A percentile compares a stretch with the other conserved stretches of the same genome.
Evolutionary conservation across 306 rosid genomes (phyloP).

Genomic region (Cucumis sativus): DNA sequence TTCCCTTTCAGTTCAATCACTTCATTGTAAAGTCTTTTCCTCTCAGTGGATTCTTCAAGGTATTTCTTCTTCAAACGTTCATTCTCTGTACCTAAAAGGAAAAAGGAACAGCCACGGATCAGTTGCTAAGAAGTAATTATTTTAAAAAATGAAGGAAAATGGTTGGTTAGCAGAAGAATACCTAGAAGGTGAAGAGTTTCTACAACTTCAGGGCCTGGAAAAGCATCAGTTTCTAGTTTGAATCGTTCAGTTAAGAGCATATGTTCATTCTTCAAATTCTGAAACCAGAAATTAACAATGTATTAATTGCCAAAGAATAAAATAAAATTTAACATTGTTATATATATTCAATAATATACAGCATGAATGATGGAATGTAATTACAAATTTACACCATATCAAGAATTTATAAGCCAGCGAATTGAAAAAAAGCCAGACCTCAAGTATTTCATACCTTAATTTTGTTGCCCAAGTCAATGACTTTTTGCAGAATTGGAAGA

Average conservation of each 20-base stretch:
- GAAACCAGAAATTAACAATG: conserved; percentile 1
- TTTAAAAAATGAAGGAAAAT: neutral
- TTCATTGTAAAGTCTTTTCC: conserved; percentile 79
- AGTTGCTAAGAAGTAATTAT: neutral
- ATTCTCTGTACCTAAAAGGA: conserved; percentile 55
- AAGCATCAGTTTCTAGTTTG: conserved; percentile 37
- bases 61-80: conserved; percentile 65
- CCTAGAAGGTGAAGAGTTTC: conserved; percentile 59
- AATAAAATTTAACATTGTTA: neutral
- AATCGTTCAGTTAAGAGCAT: conserved; percentile 36
- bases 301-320: neutral
- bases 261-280: conserved; percentile 77
- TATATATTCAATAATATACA: neutral
- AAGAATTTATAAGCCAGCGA: neutral
- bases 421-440: neutral
- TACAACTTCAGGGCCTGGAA: conserved; percentile 42
- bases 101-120: conserved; percentile 6
- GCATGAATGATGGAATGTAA: neutral
- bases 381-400: neutral
- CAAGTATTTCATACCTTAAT: conserved; percentile 38
- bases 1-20: conserved; percentile 84
- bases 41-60: conserved; percentile 52
- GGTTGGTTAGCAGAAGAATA: conserved; percentile 15
- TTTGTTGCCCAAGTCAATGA: conserved; percentile 42
- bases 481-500: conserved; percentile 71